A percentile compares a stretch with the other conserved stretches of the same genome.
phyloP scores from a whole-genome alignment of 768 basidiomycete genomes.

The Mycena maculata region DNA sequence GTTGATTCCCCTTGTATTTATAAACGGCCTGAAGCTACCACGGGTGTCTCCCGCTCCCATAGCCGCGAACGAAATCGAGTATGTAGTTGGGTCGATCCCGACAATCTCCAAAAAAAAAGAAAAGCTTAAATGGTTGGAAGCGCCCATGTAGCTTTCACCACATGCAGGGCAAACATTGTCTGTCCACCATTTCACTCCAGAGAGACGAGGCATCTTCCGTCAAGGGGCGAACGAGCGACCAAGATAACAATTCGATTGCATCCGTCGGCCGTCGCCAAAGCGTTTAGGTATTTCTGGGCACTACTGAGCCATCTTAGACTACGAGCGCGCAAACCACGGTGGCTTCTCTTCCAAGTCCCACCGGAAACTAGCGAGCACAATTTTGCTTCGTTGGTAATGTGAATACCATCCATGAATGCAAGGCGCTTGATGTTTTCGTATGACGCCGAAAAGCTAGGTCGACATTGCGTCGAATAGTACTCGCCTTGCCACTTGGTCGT shows the following conservation, averaged over 20 bases:
- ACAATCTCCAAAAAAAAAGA: background rate
- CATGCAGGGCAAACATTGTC: background rate
- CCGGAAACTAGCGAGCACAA: background rate
- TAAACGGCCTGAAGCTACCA: background rate
- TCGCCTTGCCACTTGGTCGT: too few species aligned
- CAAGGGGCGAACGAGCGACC: background rate
- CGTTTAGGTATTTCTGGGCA: slow-evolving; percentile 1
- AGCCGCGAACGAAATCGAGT: background rate
- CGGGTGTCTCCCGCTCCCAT: background rate
- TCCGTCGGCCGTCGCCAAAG: slow-evolving; percentile 18
- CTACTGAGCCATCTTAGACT: background rate
- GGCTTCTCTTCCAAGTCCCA: background rate
- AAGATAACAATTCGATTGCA: background rate
- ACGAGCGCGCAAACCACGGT: slow-evolving; percentile 16
- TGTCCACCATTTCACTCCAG: background rate
- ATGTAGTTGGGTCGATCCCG: too few species aligned
- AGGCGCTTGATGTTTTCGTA: background rate
- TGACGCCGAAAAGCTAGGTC: background rate
- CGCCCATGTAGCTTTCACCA: background rate
- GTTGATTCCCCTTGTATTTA: too few species aligned
- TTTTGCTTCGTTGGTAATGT: too few species aligned
- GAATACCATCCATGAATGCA: background rate
- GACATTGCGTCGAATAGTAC: too few species aligned
- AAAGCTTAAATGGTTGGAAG: slow-evolving; percentile 2
- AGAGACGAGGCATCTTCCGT: too few species aligned